These are phyloP conservation scores for Purshia tridentata DNA, from an alignment of 306 rosid genomes.

Conservation along the genomic window DNA sequence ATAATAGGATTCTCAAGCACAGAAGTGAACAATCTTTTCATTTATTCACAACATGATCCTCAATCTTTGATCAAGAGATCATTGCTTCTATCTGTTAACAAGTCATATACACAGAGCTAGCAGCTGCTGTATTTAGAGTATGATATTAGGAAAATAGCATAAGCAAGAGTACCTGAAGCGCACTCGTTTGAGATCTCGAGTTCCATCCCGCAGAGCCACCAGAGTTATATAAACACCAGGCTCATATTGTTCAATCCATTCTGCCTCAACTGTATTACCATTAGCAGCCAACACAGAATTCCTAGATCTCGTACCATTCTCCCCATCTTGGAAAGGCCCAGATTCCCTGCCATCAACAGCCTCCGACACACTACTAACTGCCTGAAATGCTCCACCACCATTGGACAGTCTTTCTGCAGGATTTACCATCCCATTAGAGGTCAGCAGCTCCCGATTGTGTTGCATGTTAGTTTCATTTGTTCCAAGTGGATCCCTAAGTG, in stretches of 20 bases:
- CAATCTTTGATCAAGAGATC: not conserved
- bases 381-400: slow-evolving; percentile 43
- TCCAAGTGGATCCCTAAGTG: slow-evolving; percentile 45
- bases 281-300: slow-evolving; percentile 38
- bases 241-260: slow-evolving; percentile 97
- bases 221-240: slow-evolving; percentile 98
- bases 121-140: not conserved
- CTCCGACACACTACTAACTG: slow-evolving; percentile 47
- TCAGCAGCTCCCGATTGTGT: slow-evolving; percentile 33
- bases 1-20: no score
- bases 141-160: slow-evolving; percentile 4
- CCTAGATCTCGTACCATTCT: slow-evolving; percentile 47
- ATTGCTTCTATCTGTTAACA: not conserved
- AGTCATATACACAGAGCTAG: not conserved
- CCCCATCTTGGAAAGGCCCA: slow-evolving; percentile 56
- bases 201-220: slow-evolving; percentile 78
- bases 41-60: no score
- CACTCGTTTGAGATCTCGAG: slow-evolving; percentile 92
- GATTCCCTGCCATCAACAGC: slow-evolving; percentile 61
- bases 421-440: slow-evolving; percentile 45
- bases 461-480: slow-evolving; percentile 41
- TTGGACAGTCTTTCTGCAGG: slow-evolving; percentile 45
- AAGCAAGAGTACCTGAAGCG: slow-evolving; percentile 76
- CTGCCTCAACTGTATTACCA: slow-evolving; percentile 75
- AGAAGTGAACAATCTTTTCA: no score